Evolutionary conservation across 805 yeast species (phyloP).

Genomic region (Tetrapisispora fleetii): DNA sequence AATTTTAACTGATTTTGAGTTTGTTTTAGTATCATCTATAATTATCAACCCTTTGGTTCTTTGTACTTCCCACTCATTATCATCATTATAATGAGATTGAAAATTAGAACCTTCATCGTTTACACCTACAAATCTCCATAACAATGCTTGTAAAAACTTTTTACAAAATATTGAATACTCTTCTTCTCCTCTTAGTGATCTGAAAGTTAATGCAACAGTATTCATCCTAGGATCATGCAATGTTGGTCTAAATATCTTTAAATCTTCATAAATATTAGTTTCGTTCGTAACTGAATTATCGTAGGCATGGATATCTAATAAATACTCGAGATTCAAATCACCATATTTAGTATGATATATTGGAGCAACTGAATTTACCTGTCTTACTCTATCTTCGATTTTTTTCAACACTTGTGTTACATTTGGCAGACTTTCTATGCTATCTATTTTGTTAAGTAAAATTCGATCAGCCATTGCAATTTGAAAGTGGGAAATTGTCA

Average conservation of each 20-base stretch:
- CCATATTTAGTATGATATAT: slow-evolving; percentile 62
- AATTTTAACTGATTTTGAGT: slow-evolving; percentile 37
- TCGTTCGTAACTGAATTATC: slow-evolving; percentile 29
- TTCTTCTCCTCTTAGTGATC: slow-evolving; percentile 25
- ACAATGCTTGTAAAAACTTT: slow-evolving; percentile 51
- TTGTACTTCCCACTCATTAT: slow-evolving; percentile 49
- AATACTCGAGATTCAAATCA: slow-evolving; percentile 50
- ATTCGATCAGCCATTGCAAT: slow-evolving; percentile 83
- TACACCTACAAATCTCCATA: slow-evolving; percentile 58
- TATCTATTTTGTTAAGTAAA: slow-evolving; percentile 71
- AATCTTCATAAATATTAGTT: not conserved
- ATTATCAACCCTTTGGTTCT: slow-evolving; percentile 71
- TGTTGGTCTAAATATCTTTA: slow-evolving; percentile 11
- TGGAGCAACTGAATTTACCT: slow-evolving; percentile 62
- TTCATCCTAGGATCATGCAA: slow-evolving; percentile 45
- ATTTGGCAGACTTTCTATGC: slow-evolving; percentile 21
- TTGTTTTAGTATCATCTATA: slow-evolving; percentile 22
- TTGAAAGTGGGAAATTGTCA: slow-evolving; percentile 82
- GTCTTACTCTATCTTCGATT: slow-evolving; percentile 29
- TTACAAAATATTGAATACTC: slow-evolving; percentile 42
- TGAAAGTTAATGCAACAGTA: slow-evolving; percentile 43
- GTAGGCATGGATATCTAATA: slow-evolving; percentile 75
- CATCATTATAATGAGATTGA: not conserved
- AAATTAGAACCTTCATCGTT: slow-evolving; percentile 29
- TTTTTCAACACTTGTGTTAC: slow-evolving; percentile 13